Conservation (phyloP, 83 land plant genomes). For the Picea abies region DNA sequence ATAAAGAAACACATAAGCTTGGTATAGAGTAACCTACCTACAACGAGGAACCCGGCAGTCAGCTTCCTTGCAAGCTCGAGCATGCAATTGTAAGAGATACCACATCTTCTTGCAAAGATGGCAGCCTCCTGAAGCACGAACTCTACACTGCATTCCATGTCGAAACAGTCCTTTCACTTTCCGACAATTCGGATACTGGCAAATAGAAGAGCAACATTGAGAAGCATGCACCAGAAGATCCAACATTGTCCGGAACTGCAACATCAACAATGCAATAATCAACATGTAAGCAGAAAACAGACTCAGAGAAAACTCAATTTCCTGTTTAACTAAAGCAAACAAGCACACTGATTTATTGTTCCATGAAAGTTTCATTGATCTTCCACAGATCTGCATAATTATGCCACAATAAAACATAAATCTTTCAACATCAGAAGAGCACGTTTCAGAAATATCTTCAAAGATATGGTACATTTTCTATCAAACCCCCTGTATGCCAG, state of each 20-base stretch:
- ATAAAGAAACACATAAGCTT: too few relatives aligned
- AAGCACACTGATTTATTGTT: too few relatives aligned
- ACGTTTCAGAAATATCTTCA: too few relatives aligned
- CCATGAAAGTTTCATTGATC: too few relatives aligned
- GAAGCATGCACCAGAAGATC: slow-evolving; percentile 76
- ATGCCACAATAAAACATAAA: too few relatives aligned
- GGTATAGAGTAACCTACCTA: slow-evolving; percentile 22
- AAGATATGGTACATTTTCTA: too few relatives aligned
- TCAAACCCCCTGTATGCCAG: too few relatives aligned
- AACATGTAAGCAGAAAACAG: too few relatives aligned
- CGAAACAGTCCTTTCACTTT: slow-evolving; percentile 40
- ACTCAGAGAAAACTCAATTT: too few relatives aligned
- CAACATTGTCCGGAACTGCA: slow-evolving; percentile 63
- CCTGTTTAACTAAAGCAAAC: too few relatives aligned
- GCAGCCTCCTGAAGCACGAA: slow-evolving; percentile 49
- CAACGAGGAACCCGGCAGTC: slow-evolving; percentile 49
- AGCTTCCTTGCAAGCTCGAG: slow-evolving; percentile 37
- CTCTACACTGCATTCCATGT: slow-evolving; percentile 35
- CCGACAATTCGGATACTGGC: slow-evolving; percentile 65
- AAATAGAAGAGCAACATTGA: slow-evolving; percentile 37
- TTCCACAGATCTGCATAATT: too few relatives aligned
- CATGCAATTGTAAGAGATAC: slow-evolving; percentile 44
- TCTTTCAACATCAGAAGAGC: too few relatives aligned
- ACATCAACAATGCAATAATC: slow-evolving; percentile 4
- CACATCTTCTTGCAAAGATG: slow-evolving; percentile 46